phyloP scores from a whole-genome alignment of 2,329 filamentous ascomycete genomes.

The Colletotrichum tabaci region DNA sequence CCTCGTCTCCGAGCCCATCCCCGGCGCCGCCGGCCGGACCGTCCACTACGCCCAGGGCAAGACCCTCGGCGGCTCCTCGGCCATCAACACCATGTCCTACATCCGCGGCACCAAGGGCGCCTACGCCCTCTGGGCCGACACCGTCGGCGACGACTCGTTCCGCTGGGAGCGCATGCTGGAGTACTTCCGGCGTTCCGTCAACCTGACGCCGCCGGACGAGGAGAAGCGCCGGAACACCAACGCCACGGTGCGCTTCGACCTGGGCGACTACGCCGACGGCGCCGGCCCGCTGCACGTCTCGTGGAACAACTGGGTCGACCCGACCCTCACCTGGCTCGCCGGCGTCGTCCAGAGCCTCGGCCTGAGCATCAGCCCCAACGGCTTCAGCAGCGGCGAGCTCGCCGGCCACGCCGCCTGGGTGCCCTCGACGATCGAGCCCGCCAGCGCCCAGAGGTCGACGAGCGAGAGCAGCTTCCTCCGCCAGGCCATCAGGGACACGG shows the following conservation, averaged over 20 bases:
- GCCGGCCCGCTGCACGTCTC: slow-evolving; percentile 48
- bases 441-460: slow-evolving; percentile 49
- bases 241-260: slow-evolving; percentile 47
- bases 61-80: slow-evolving; percentile 50
- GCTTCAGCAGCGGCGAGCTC: slow-evolving; percentile 59
- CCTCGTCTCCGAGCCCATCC: slow-evolving; percentile 46
- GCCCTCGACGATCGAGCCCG: slow-evolving; percentile 49
- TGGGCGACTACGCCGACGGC: slow-evolving; percentile 45
- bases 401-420: slow-evolving; percentile 51
- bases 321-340: slow-evolving; percentile 45
- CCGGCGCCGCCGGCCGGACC: slow-evolving; percentile 46
- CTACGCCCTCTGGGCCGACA: slow-evolving; percentile 51
- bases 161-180: slow-evolving; percentile 50
- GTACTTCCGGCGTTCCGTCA: slow-evolving; percentile 51
- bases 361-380: slow-evolving; percentile 49
- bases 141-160: slow-evolving; percentile 50
- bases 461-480: slow-evolving; percentile 55
- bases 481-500: slow-evolving; percentile 45
- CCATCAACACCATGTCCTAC: slow-evolving; percentile 50
- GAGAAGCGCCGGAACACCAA: slow-evolving; percentile 43
- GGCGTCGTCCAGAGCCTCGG: slow-evolving; percentile 58
- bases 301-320: slow-evolving; percentile 47
- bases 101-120: slow-evolving; percentile 46
- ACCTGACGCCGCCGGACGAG: slow-evolving; percentile 50
- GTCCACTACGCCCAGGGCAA: slow-evolving; percentile 57